These are phyloP conservation scores for Pseudodiploospora longispora DNA, from an alignment of 2,329 filamentous ascomycete species.

Conservation along the genomic window DNA sequence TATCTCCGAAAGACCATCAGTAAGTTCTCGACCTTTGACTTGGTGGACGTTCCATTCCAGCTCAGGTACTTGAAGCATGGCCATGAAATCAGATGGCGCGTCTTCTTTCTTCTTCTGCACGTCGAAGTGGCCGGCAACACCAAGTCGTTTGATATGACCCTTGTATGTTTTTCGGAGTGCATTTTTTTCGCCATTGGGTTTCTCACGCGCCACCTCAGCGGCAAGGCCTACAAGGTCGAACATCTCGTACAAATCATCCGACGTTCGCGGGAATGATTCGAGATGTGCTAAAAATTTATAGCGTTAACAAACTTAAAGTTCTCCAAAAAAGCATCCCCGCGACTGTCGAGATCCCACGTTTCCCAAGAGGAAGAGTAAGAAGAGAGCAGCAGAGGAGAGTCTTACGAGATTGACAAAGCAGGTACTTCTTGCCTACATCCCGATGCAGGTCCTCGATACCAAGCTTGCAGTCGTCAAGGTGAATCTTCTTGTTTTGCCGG, in stretches of 20 bases:
- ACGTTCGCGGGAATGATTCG: conserved; percentile 38
- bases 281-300: conserved; percentile 38
- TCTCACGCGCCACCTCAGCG: conserved; percentile 53
- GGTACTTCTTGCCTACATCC: conserved; percentile 60
- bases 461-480: conserved; percentile 52
- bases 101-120: conserved; percentile 45
- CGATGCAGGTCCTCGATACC: conserved; percentile 58
- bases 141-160: conserved; percentile 57
- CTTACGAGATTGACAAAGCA: conserved; percentile 61
- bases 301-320: conserved; percentile 35
- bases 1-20: conserved; percentile 40
- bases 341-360: conserved; percentile 18
- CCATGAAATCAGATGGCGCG: conserved; percentile 43
- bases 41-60: conserved; percentile 49
- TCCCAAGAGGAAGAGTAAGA: conserved; percentile 15
- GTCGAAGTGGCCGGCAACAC: conserved; percentile 55
- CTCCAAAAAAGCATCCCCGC: conserved; percentile 18
- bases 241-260: conserved; percentile 51
- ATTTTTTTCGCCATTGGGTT: conserved; percentile 60
- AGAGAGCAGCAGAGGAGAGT: conserved; percentile 37
- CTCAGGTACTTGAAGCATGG: conserved; percentile 43
- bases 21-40: conserved; percentile 47
- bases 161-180: conserved; percentile 61
- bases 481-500: conserved; percentile 52
- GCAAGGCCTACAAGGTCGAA: conserved; percentile 50